Evolutionary conservation across 2,329 filamentous ascomycete species (phyloP).

Genomic region (Diplodia intermedia): DNA sequence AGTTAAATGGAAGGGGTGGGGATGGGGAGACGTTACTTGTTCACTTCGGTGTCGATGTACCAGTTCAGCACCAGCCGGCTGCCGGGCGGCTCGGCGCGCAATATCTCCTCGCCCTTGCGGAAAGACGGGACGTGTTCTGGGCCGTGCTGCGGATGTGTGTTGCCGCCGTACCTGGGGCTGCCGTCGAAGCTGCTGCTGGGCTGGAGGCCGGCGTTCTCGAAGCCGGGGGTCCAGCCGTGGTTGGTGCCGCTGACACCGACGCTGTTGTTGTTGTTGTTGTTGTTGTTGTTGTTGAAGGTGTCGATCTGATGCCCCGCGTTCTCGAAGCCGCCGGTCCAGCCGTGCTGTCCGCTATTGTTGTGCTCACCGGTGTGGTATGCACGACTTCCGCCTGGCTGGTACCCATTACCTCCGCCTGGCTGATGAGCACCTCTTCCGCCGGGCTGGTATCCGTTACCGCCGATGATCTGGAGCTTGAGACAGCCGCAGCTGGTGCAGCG

Average conservation of each 20-base stretch:
- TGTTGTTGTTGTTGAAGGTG: not conserved
- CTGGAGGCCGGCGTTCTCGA: not conserved
- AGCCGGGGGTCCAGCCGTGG: not conserved
- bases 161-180: not conserved
- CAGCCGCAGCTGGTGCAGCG: no score
- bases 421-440: no score
- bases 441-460: no score
- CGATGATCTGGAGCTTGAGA: no score
- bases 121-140: not conserved
- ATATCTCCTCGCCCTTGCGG: not conserved
- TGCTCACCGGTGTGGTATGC: not conserved
- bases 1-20: not conserved
- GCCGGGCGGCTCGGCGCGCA: not conserved
- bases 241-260: not conserved
- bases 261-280: no score
- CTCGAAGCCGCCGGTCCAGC: not conserved
- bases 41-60: slow-evolving; percentile 1
- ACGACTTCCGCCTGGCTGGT: no score
- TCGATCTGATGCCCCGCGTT: not conserved
- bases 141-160: not conserved
- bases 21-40: not conserved
- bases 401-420: no score
- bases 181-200: not conserved
- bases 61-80: not conserved
- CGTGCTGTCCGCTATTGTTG: not conserved